Evolutionary conservation across 1,139 yeast species (phyloP), one percentile per base, ranked within the genome.

Genomic region (Nakaseomyces sp.): DNA sequence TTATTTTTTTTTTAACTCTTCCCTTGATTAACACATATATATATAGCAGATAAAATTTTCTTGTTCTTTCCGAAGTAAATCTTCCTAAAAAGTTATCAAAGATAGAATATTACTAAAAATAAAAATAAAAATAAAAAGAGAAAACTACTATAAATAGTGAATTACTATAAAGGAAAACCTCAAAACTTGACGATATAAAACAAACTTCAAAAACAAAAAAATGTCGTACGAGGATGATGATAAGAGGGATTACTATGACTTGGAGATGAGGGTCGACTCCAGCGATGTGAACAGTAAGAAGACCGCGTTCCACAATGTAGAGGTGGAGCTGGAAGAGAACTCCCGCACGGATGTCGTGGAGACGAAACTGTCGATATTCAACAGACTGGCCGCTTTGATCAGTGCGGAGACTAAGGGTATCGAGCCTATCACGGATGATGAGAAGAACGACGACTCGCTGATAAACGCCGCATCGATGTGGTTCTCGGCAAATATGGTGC

Each of bases 401-500:
- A 65, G 68, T 41, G 74, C 76, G 8, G 77, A 73, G 54, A 66
- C 66, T 29, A 66, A 72, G 53, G 77, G 77, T 53, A 64, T 73
- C 38, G 74, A 73, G 50, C 65, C 74, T 45, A 68, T 73, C 19
- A 61, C 68, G 0, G 76, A 71, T 41, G 68, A 66, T 25, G 67
- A 71, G 53, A 65, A 73, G 57, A 57, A 57, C 41, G 87, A 81
- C 46, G 69, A 66, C 42, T 77, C 86, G 28, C 60, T 82, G 45
- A 69, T 77, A 69, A 76, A 73, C 53, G 85, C 93, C 22, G 88
- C 89, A 35, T 73, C 89, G 45, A 85, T 88, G 95, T 88, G 96
- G 96, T 73, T 84, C 58, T 82, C 93, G 22, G 95, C 95, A 30
- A 88, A 88, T 66, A 70, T 86, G 74, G 96, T 87, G 47, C 77